Conservation (phyloP, 345 rosid species). For the Ailanthus altissimus region DNA sequence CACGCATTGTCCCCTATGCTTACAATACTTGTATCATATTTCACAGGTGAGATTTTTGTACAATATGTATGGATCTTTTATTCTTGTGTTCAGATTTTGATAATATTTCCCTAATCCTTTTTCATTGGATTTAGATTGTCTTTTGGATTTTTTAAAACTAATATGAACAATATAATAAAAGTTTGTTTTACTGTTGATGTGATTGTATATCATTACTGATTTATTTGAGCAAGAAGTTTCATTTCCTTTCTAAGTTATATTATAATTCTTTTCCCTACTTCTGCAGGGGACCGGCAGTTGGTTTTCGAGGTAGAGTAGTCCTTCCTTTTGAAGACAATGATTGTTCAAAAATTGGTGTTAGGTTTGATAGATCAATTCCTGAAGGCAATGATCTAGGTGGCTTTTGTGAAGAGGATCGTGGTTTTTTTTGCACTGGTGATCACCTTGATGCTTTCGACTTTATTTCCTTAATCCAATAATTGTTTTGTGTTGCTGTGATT, state of each 20-base stretch:
- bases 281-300: conserved; percentile 75
- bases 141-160: not conserved
- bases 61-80: not conserved
- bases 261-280: not conserved
- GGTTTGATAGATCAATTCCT: conserved; percentile 79
- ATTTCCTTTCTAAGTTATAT: not conserved
- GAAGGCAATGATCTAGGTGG: conserved; percentile 98
- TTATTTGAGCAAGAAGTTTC: not conserved
- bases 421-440: conserved; percentile 91
- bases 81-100: not conserved
- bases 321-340: conserved; percentile 92
- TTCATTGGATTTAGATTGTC: not conserved
- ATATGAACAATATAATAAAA: not conserved
- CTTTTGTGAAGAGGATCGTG: conserved; percentile 82
- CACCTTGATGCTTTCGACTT: not conserved
- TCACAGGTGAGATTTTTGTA: not conserved
- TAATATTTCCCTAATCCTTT: not conserved
- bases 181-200: not conserved
- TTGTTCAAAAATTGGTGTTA: conserved; percentile 86
- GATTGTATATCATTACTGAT: not conserved
- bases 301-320: conserved; percentile 85
- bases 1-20: not conserved
- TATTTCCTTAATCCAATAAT: not conserved
- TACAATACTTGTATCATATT: not conserved
- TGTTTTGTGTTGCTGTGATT: not conserved